Evolutionary conservation across 2,329 filamentous ascomycete species (phyloP).

Genomic region (Cytospora chrysosperma): DNA sequence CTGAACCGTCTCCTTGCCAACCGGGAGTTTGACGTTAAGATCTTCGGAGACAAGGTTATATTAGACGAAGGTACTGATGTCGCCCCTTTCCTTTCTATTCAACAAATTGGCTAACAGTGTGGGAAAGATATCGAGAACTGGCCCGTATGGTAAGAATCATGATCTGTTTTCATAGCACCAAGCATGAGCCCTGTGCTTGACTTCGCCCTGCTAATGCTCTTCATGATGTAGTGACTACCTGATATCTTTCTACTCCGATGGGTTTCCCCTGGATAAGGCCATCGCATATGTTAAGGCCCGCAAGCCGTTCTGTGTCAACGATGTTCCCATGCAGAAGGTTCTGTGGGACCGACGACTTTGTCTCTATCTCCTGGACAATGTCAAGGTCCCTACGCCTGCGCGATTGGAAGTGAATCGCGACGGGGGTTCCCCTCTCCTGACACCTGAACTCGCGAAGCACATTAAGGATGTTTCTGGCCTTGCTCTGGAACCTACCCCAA

Average conservation of each 20-base stretch:
- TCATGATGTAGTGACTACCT: conserved; percentile 68
- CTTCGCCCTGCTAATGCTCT: conserved; percentile 25
- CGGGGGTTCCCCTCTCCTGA: conserved; percentile 78
- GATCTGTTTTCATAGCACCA: too few species aligned
- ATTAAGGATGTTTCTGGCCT: conserved; percentile 80
- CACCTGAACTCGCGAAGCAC: conserved; percentile 75
- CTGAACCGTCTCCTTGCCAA: conserved; percentile 88
- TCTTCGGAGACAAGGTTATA: conserved; percentile 98
- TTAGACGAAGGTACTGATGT: conserved; percentile 71
- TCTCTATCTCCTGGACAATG: conserved; percentile 80
- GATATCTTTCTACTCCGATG: conserved; percentile 97
- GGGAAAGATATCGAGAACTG: conserved; percentile 80
- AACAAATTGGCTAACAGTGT: conserved; percentile 22
- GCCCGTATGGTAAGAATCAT: conserved; percentile 70
- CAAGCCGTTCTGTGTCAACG: conserved; percentile 96
- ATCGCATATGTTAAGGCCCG: conserved; percentile 91
- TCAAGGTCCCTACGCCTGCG: conserved; percentile 84
- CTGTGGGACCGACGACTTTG: conserved; percentile 94
- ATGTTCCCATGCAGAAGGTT: conserved; percentile 94
- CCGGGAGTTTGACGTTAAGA: conserved; percentile 91
- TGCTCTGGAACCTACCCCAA: conserved; percentile 65
- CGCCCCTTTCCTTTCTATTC: background rate
- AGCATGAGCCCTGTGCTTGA: background rate
- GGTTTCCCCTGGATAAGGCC: conserved; percentile 94
- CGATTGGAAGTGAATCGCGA: conserved; percentile 90